Conservation (phyloP, 768 basidiomycete genomes). For the Termitomyces sp. region DNA sequence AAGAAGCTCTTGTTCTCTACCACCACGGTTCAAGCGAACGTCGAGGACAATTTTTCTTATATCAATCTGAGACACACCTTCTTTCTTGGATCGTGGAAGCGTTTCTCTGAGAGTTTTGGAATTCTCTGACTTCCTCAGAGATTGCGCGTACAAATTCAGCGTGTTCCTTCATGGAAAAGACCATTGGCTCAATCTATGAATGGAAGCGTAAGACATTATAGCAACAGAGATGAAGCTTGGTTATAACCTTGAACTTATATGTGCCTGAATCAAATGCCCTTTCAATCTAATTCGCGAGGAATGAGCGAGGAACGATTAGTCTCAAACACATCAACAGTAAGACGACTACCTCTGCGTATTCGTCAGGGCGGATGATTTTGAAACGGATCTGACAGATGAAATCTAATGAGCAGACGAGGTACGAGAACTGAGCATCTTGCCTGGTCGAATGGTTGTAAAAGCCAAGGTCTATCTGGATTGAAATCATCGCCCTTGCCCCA, state of each 20-base stretch:
- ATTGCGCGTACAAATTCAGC: constrained; percentile 35
- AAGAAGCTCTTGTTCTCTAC: constrained; percentile 39
- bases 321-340: neutral
- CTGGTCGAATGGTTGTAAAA: constrained; percentile 29
- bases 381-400: constrained; percentile 41
- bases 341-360: constrained; percentile 36
- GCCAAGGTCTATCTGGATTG: constrained; percentile 46
- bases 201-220: constrained; percentile 32
- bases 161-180: constrained; percentile 52
- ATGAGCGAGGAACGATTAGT: neutral
- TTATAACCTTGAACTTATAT: constrained; percentile 44
- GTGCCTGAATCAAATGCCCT: constrained; percentile 47
- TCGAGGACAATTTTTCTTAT: neutral
- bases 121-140: constrained; percentile 33
- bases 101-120: constrained; percentile 33
- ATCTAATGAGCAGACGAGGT: neutral
- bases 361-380: constrained; percentile 38
- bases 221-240: neutral
- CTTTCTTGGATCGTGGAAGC: constrained; percentile 34
- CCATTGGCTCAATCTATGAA: constrained; percentile 40
- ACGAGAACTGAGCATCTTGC: neutral
- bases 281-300: constrained; percentile 35
- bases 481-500: constrained; percentile 52
- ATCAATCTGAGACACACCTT: constrained; percentile 24
- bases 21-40: too few relatives aligned